Percentiles rank a stretch among this genome's conserved stretches.
These are phyloP conservation scores for Fusarium sp. DNA, from an alignment of 2,329 filamentous ascomycete genomes.

Conservation along the genomic window DNA sequence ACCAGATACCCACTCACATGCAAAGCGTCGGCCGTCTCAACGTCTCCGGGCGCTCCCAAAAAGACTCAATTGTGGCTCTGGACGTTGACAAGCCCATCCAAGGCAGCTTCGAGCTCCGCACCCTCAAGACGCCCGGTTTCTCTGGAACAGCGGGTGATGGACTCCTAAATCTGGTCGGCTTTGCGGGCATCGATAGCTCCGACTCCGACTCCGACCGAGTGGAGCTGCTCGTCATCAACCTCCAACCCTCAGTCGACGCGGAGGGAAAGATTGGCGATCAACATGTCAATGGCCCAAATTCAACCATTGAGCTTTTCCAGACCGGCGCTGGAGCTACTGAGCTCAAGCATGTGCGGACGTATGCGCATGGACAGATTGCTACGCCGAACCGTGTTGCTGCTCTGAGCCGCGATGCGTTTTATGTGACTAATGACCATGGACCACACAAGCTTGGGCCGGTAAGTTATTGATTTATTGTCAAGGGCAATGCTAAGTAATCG, in stretches of 20 bases:
- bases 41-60: slow-evolving; percentile 47
- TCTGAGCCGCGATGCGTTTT: slow-evolving; percentile 22
- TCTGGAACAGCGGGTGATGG: slow-evolving; percentile 52
- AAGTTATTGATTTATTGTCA: rapidly evolving
- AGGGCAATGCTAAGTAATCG: neutral
- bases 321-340: slow-evolving; percentile 10
- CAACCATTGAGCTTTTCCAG: slow-evolving; percentile 38
- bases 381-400: slow-evolving; percentile 44
- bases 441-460: slow-evolving; percentile 36
- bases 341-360: slow-evolving; percentile 40
- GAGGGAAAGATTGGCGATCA: slow-evolving; percentile 28
- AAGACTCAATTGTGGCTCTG: slow-evolving; percentile 52
- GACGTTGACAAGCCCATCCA: slow-evolving; percentile 51
- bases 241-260: slow-evolving; percentile 30
- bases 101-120: slow-evolving; percentile 38
- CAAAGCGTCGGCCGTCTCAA: slow-evolving; percentile 44
- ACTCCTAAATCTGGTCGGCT: slow-evolving; percentile 50
- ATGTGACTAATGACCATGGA: slow-evolving; percentile 43
- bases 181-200: slow-evolving; percentile 48
- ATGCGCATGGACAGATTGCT: slow-evolving; percentile 22
- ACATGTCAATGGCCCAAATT: slow-evolving; percentile 28
- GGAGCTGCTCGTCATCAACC: slow-evolving; percentile 38
- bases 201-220: slow-evolving; percentile 32
- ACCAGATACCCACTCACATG: neutral
- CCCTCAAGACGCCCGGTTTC: slow-evolving; percentile 48